A percentile compares a stretch with the other conserved stretches of the same genome.
phyloP scores from a whole-genome alignment of 2,329 filamentous ascomycete species.

The Ophiocordyceps camponoti-floridani region DNA sequence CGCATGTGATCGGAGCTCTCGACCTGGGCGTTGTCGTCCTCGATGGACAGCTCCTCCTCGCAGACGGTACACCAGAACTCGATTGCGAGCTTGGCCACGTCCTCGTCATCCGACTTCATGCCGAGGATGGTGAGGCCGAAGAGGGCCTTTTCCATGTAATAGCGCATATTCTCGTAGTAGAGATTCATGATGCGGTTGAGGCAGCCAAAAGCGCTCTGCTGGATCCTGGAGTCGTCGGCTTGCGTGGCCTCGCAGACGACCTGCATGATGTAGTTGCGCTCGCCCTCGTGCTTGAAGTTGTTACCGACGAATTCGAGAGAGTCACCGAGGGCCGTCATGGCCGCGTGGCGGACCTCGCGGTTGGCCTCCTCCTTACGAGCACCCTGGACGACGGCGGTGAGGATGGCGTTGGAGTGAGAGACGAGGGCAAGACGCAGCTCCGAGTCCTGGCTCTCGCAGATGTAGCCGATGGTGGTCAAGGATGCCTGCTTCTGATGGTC shows the following conservation, averaged over 20 bases:
- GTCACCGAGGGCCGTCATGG: constrained; percentile 86
- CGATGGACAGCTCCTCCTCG: constrained; percentile 94
- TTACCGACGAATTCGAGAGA: constrained; percentile 94
- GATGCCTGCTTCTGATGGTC: constrained; percentile 89
- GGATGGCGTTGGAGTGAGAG: constrained; percentile 87
- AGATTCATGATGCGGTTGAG: constrained; percentile 96
- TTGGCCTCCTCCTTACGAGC: constrained; percentile 93
- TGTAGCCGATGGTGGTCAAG: constrained; percentile 90
- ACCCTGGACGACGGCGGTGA: constrained; percentile 94
- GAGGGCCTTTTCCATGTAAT: constrained; percentile 99
- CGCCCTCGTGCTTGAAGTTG: constrained; percentile 98
- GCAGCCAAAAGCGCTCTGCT: constrained; percentile 91
- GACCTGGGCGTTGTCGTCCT: constrained; percentile 72
- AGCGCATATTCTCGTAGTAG: constrained; percentile 99
- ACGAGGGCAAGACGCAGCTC: constrained; percentile 69
- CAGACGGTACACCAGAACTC: constrained; percentile 99
- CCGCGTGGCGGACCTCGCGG: constrained; percentile 74
- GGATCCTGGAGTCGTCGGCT: constrained; percentile 75
- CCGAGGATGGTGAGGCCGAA: constrained; percentile 95
- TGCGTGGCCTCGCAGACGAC: constrained; percentile 98
- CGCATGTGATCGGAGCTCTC: constrained; percentile 73
- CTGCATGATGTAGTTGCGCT: constrained; percentile 99
- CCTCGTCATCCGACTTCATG: constrained; percentile 96
- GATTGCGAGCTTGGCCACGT: constrained; percentile 92
- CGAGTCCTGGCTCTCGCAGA: constrained; percentile 86